Conservation (phyloP, 2,329 filamentous ascomycete species). For the Cladosporium velox region DNA sequence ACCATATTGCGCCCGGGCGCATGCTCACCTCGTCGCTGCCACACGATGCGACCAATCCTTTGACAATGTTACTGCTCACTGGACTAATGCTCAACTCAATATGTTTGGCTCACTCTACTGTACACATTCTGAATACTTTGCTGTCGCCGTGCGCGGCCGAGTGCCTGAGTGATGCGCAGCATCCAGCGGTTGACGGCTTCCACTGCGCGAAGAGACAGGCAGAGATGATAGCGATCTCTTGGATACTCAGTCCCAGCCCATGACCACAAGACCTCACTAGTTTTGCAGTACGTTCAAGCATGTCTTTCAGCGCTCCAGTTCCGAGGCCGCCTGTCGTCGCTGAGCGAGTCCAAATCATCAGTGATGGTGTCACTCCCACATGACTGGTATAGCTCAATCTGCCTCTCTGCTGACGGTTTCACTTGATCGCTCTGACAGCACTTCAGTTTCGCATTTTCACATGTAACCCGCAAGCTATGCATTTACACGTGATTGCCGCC, state of each 20-base stretch:
- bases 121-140: background rate
- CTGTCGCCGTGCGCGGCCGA: background rate
- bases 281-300: background rate
- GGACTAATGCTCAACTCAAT: background rate
- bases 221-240: background rate
- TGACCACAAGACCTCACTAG: background rate
- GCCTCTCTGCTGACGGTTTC: background rate
- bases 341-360: background rate
- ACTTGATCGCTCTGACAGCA: background rate
- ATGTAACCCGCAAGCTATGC: too few species aligned
- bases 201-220: background rate
- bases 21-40: background rate
- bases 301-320: background rate
- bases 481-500: background rate
- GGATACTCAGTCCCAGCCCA: background rate
- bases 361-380: too few species aligned
- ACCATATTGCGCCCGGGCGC: background rate
- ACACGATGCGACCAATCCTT: background rate
- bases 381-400: background rate
- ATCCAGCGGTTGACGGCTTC: background rate
- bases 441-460: background rate
- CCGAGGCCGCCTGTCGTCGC: background rate
- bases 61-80: background rate
- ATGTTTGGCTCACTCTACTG: background rate
- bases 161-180: background rate